phyloP scores from a whole-genome alignment of 805 yeast species.

The Ogataea zsoltii region DNA sequence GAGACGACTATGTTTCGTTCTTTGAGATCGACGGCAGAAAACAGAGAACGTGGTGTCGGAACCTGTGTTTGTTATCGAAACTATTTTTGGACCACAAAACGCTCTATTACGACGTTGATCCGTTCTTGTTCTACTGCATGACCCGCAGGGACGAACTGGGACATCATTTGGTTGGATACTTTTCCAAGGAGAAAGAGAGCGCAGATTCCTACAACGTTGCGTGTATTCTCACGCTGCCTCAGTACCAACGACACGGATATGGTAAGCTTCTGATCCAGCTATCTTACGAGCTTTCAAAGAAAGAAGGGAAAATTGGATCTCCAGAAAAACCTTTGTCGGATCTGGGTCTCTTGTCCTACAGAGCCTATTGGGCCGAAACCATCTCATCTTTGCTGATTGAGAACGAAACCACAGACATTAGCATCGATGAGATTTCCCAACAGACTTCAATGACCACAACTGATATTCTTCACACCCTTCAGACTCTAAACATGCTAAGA shows the following conservation, averaged over 20 bases:
- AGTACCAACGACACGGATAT: constrained; percentile 92
- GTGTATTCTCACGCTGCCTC: constrained; percentile 93
- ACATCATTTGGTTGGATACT: constrained; percentile 94
- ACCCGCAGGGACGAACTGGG: constrained; percentile 86
- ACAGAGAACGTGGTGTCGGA: constrained; percentile 97
- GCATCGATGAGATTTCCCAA: constrained; percentile 85
- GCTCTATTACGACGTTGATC: constrained; percentile 95
- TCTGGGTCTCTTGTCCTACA: constrained; percentile 86
- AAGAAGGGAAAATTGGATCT: constrained; percentile 89
- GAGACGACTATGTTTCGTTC: constrained; percentile 90
- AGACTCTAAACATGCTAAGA: constrained; percentile 83
- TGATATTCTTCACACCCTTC: constrained; percentile 90
- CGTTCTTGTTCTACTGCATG: constrained; percentile 95
- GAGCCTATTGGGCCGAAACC: constrained; percentile 96
- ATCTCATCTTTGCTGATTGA: constrained; percentile 74
- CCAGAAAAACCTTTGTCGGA: constrained; percentile 98
- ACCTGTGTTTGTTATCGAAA: constrained; percentile 86
- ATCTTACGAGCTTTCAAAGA: constrained; percentile 85
- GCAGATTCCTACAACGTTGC: constrained; percentile 96
- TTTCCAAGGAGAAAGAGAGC: constrained; percentile 94
- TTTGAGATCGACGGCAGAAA: constrained; percentile 97
- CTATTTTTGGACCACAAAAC: constrained; percentile 95
- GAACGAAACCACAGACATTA: constrained; percentile 49
- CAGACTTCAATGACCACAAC: constrained; percentile 94
- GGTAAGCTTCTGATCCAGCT: constrained; percentile 92